Conservation (phyloP, 2,329 filamentous ascomycete species). For the Pochonia chlamydosporia region DNA sequence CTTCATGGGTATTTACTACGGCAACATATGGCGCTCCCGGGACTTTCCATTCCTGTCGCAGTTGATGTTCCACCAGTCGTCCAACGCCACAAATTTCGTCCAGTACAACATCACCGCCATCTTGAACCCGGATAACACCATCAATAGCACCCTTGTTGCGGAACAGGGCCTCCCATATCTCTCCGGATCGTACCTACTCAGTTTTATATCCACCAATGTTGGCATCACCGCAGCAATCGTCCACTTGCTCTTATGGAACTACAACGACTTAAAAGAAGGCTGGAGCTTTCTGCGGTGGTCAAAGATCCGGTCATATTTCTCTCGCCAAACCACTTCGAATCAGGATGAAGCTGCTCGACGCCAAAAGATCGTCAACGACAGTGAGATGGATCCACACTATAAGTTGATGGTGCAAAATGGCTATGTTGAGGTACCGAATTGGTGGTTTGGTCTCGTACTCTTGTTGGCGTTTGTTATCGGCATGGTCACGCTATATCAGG, state of each 20-base stretch:
- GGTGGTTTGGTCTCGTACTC: slow-evolving; percentile 34
- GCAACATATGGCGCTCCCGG: slow-evolving; percentile 12
- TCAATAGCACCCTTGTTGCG: slow-evolving; percentile 23
- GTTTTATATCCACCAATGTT: slow-evolving; percentile 38
- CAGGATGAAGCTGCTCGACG: neutral
- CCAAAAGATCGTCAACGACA: neutral
- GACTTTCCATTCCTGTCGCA: slow-evolving; percentile 23
- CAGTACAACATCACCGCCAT: slow-evolving; percentile 37
- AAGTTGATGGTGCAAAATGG: slow-evolving; percentile 27
- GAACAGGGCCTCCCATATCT: slow-evolving; percentile 35
- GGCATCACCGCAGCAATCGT: slow-evolving; percentile 39
- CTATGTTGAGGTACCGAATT: slow-evolving; percentile 35
- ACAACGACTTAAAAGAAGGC: slow-evolving; percentile 14
- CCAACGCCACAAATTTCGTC: slow-evolving; percentile 27
- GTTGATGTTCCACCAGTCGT: slow-evolving; percentile 29
- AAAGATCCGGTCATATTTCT: slow-evolving; percentile 1
- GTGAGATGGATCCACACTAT: slow-evolving; percentile 29
- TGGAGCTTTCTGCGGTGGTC: slow-evolving; percentile 10
- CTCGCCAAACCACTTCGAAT: neutral
- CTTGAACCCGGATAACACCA: slow-evolving; percentile 22
- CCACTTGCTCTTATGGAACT: slow-evolving; percentile 18
- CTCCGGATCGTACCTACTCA: slow-evolving; percentile 30
- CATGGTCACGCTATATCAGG: slow-evolving; percentile 29
- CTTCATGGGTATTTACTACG: slow-evolving; percentile 25
- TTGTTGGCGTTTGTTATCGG: slow-evolving; percentile 22